A percentile compares a stretch with the other conserved stretches of the same genome.
These are phyloP conservation scores for Diplotaxis tenuifolia DNA, from an alignment of 345 rosid genomes.

Conservation along the genomic window DNA sequence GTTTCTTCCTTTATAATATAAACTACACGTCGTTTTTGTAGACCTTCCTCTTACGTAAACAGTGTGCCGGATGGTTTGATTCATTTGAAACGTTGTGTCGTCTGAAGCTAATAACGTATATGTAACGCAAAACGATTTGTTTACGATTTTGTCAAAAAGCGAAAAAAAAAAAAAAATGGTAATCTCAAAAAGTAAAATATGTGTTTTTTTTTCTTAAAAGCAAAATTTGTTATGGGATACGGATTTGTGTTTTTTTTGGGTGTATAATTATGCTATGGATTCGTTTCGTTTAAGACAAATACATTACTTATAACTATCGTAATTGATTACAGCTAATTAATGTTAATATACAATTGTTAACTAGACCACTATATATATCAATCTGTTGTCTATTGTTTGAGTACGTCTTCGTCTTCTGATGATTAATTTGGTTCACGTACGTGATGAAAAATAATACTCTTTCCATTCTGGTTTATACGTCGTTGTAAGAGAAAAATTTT, in stretches of 20 bases:
- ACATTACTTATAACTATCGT: not conserved
- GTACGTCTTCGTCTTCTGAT: slow-evolving; percentile 27
- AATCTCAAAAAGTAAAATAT: slow-evolving; percentile 1
- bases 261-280: slow-evolving; percentile 12
- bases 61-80: not conserved
- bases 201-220: not conserved
- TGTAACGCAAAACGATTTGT: slow-evolving; percentile 16
- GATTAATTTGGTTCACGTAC: slow-evolving; percentile 18
- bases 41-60: not conserved
- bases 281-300: slow-evolving; percentile 15
- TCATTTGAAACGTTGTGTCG: slow-evolving; percentile 7
- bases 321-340: slow-evolving; percentile 29
- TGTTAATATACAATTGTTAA: not conserved
- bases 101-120: not conserved
- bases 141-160: slow-evolving; percentile 9
- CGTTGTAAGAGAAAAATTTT: too few relatives aligned
- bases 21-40: slow-evolving; percentile 13
- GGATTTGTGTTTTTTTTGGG: slow-evolving; percentile 13
- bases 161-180: not conserved
- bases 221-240: not conserved
- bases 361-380: slow-evolving; percentile 1
- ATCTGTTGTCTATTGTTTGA: slow-evolving; percentile 21
- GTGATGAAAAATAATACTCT: slow-evolving; percentile 5
- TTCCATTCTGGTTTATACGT: too few relatives aligned
- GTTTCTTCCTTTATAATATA: not conserved